phyloP scores from a whole-genome alignment of 2,329 filamentous ascomycete species.

The Cytospora leucostoma region DNA sequence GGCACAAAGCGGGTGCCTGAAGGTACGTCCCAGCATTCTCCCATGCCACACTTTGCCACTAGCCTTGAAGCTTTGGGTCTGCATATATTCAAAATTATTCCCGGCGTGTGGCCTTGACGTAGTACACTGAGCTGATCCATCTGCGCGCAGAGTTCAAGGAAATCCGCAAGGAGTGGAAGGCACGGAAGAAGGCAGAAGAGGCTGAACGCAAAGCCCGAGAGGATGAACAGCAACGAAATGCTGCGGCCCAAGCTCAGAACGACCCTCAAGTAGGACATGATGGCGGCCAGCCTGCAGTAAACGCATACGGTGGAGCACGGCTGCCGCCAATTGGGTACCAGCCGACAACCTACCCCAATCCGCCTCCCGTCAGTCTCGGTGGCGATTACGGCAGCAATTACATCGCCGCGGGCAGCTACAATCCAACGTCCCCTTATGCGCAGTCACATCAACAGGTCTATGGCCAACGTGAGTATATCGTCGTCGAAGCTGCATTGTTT shows the following conservation, averaged over 20 bases:
- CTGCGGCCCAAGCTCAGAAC: constrained; percentile 57
- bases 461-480: constrained; percentile 52
- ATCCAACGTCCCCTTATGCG: constrained; percentile 60
- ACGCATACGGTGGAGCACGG: constrained; percentile 61
- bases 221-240: constrained; percentile 66
- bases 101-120: constrained; percentile 10
- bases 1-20: constrained; percentile 93
- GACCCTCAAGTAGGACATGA: constrained; percentile 51
- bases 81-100: constrained; percentile 21
- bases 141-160: constrained; percentile 86
- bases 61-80: constrained; percentile 27
- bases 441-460: constrained; percentile 61
- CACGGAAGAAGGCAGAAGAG: constrained; percentile 98
- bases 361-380: constrained; percentile 55
- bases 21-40: constrained; percentile 63
- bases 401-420: constrained; percentile 51
- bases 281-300: constrained; percentile 54
- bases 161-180: constrained; percentile 98
- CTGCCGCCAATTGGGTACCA: constrained; percentile 77
- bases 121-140: constrained; percentile 31
- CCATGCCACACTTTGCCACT: not conserved
- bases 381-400: constrained; percentile 57
- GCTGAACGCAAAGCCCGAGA: constrained; percentile 86
- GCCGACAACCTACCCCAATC: constrained; percentile 66
- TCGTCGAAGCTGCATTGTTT: constrained; percentile 3